A percentile compares a stretch with the other conserved stretches of the same genome.
Conservation (phyloP, 2,329 filamentous ascomycete genomes). For the Dactylellina parvicollis region DNA sequence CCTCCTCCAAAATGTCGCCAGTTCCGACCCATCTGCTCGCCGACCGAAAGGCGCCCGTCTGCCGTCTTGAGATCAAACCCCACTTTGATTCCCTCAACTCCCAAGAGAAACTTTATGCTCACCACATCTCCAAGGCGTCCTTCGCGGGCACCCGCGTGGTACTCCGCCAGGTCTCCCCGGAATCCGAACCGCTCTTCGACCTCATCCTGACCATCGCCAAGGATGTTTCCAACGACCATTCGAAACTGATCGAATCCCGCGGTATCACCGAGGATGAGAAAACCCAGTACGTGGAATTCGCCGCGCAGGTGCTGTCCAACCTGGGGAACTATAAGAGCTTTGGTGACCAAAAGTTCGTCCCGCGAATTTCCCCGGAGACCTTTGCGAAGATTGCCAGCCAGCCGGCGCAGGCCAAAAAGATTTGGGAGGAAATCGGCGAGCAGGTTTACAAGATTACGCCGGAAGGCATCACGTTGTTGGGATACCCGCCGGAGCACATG, state of each 20-base stretch:
- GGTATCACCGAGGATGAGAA: constrained; percentile 73
- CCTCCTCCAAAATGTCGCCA: constrained; percentile 21
- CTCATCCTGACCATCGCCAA: constrained; percentile 79
- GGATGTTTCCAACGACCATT: constrained; percentile 75
- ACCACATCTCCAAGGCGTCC: constrained; percentile 80
- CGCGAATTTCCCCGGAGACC: constrained; percentile 72
- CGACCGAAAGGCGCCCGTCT: constrained; percentile 87
- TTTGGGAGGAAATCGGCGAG: constrained; percentile 75
- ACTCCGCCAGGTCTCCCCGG: constrained; percentile 82
- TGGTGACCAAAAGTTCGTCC: constrained; percentile 84
- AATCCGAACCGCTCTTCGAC: constrained; percentile 82
- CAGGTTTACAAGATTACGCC: constrained; percentile 73
- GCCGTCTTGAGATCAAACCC: constrained; percentile 87
- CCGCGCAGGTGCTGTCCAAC: constrained; percentile 81
- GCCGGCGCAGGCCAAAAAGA: constrained; percentile 69
- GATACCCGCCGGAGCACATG: constrained; percentile 78
- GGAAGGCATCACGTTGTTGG: constrained; percentile 74
- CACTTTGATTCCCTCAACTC: constrained; percentile 83
- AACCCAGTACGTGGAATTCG: constrained; percentile 77
- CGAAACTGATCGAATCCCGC: constrained; percentile 71
- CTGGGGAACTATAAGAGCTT: constrained; percentile 85
- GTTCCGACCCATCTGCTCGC: constrained; percentile 69
- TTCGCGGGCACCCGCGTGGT: constrained; percentile 81
- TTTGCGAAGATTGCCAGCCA: constrained; percentile 73
- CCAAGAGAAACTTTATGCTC: constrained; percentile 87